Evolutionary conservation across 1,284 basidiomycete species (phyloP), one percentile per base, ranked within the genome.

Genomic region (Fomitopsis palustris): DNA sequence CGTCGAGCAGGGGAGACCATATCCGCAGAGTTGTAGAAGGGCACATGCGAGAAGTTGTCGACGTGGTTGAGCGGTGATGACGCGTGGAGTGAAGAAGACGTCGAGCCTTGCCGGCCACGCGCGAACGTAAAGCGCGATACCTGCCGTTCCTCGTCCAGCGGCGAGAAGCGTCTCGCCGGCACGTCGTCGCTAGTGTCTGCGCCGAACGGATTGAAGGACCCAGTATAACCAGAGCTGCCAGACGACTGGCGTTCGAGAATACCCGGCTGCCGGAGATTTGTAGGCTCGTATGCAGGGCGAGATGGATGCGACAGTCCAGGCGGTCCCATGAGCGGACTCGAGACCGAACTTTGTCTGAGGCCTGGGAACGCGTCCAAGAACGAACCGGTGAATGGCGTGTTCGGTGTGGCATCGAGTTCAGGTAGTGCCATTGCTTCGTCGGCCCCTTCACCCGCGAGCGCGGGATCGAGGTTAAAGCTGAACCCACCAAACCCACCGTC

Each of bases 81-180:
- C 4, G 79, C 76, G 59, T 84, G 81, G 38, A 82, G 73, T 41
- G 87, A 86, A 21, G 87, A 88, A 14, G 85, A 83, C 2, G 84
- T 80, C 9, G 87, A 83, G 1, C 80, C 79, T 62, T 86, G 88
- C 47, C 84, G 81, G 17, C 86, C 87, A 23, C 90, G 84, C 10
- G 92, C 92, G 70, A 95, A 95, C 19, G 87, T 89, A 73, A 94
- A 94, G 21, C 92, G 81, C 7, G 92, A 93, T 39, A 92, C 81
- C 64, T 87, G 88, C 58, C 90, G 78, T 57, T 90, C 88, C 57
- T 91, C 88, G 54, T 90, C 89, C 14, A 83, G 64, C 3, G 75
- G 73, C 39, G 75, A 71, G 55, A 72, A 76, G 21, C 64, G 69
- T 41, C 59, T 67, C 10, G 63, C 56, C 7, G 63, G 67, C 45